Evolutionary conservation across 2,329 filamentous ascomycete genomes (phyloP).

Genomic region (Fusarium coffeatum): DNA sequence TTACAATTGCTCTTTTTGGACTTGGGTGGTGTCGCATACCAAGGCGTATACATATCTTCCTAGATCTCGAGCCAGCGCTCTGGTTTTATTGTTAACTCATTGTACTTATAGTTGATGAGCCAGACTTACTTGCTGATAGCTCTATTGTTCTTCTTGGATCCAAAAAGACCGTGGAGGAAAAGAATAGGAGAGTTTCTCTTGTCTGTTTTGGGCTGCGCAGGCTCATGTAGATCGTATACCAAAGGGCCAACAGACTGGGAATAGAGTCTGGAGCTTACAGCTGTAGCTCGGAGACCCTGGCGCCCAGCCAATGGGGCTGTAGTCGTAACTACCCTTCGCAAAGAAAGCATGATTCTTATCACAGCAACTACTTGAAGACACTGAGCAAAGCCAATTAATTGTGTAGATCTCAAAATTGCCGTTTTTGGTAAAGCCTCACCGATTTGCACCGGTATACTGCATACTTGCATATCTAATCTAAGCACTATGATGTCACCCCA

Average conservation of each 20-base stretch:
- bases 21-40: conserved; percentile 58
- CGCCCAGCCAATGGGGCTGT: conserved; percentile 1
- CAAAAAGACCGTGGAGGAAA: conserved; percentile 92
- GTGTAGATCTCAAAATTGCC: conserved; percentile 37
- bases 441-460: conserved; percentile 35
- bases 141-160: conserved; percentile 94
- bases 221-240: conserved; percentile 75
- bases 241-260: conserved; percentile 54
- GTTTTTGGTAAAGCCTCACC: conserved; percentile 29
- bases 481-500: conserved; percentile 33
- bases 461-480: conserved; percentile 41
- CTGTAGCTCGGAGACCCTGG: neutral
- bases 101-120: neutral
- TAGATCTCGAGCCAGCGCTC: conserved; percentile 83
- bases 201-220: conserved; percentile 56
- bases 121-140: conserved; percentile 87
- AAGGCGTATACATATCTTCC: conserved; percentile 84
- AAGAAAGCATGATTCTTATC: conserved; percentile 35
- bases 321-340: conserved; percentile 23
- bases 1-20: conserved; percentile 16
- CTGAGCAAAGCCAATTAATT: conserved; percentile 36
- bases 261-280: conserved; percentile 32
- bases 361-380: conserved; percentile 12
- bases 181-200: conserved; percentile 73
- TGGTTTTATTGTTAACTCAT: conserved; percentile 50